Evolutionary conservation across 768 basidiomycete genomes (phyloP).

Genomic region (Gyrodon lividus): DNA sequence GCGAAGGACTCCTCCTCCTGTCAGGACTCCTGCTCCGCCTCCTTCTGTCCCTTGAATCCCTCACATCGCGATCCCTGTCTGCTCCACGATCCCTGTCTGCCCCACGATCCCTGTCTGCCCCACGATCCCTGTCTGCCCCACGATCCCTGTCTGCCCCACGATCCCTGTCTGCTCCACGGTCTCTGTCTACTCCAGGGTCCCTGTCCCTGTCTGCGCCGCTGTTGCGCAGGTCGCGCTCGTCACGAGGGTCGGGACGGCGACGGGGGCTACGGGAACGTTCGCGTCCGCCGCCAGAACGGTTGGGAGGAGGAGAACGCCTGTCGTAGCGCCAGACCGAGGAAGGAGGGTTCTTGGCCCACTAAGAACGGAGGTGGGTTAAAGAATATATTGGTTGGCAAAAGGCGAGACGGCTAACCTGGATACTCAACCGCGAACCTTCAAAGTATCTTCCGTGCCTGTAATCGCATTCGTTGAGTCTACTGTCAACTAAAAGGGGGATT

Average conservation of each 20-base stretch:
- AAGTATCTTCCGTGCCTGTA: constrained; percentile 73
- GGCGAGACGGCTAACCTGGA: constrained; percentile 51
- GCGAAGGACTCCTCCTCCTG: constrained; percentile 45
- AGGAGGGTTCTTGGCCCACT: constrained; percentile 85
- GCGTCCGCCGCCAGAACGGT: constrained; percentile 37
- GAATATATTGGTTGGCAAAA: not conserved
- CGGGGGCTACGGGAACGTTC: constrained; percentile 57
- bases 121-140: not conserved
- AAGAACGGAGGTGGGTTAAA: not conserved
- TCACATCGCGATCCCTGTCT: constrained; percentile 35
- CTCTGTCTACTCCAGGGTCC: constrained; percentile 20
- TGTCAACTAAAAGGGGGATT: not conserved
- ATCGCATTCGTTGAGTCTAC: constrained; percentile 10
- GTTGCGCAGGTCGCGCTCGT: constrained; percentile 39
- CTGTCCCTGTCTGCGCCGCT: constrained; percentile 37
- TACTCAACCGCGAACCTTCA: constrained; percentile 71
- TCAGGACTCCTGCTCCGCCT: constrained; percentile 52
- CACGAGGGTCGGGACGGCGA: constrained; percentile 39
- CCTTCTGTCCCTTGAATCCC: constrained; percentile 46
- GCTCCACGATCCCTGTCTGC: too few species aligned
- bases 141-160: constrained; percentile 33
- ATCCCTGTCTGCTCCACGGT: constrained; percentile 37
- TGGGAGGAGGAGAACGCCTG: constrained; percentile 48
- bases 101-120: constrained; percentile 39
- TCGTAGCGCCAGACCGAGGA: constrained; percentile 82